Base-by-base conservation (phyloP, 2,329 filamentous ascomycete genomes). In the Amauroascus niger region DNA sequence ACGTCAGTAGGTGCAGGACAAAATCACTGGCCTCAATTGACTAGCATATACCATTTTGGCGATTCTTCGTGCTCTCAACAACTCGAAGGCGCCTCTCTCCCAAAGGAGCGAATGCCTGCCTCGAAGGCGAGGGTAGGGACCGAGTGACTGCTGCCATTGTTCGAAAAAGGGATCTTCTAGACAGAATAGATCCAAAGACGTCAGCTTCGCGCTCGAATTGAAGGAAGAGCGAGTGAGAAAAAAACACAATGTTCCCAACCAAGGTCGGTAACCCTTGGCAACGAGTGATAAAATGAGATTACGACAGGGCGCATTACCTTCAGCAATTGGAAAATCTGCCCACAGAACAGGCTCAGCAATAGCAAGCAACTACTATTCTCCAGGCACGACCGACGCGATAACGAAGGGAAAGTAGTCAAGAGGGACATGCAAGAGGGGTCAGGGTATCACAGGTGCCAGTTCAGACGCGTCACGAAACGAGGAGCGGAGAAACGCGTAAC, bases 11-110 rank as follows among this genome's bases (percentile, higher is more conserved):
- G 47, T 30, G 18, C 20, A 18, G 30, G 11, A 39, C 3, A 20
- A 1, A 2, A 35, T 16, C 40, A 49, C 26, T 16, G 41, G 37
- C 11, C n/a, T n/a, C 18, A 18, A n/a, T 16, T 26, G 37, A 2
- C 6, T 1, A 37, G 35, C 58, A 41, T n/a, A n/a, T 53, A 59
- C 58, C 54, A 55, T 79, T 79, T 64, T 69, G 67, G 47, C 59
- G 58, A 49, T 69, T 69, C 55, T 69, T 68, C 39, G 62, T 55
- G 53, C 62, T 67, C 53, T 64, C 59, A 28, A 68, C 55, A 30
- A 58, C 63, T 11, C 62, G 59, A 30, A 68, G 56, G 52, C 66
- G 63, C 41, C 63, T 57, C 14, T 64, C 62, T 46, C 61, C 62
- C 37, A 68, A 49, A 7, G 63, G 53, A 24, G 64, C 65, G 56